Percentiles rank a stretch among this genome's conserved stretches.
These are phyloP conservation scores for Erodium texanum DNA, from an alignment of 441 rosid genomes.

Conservation along the genomic window DNA sequence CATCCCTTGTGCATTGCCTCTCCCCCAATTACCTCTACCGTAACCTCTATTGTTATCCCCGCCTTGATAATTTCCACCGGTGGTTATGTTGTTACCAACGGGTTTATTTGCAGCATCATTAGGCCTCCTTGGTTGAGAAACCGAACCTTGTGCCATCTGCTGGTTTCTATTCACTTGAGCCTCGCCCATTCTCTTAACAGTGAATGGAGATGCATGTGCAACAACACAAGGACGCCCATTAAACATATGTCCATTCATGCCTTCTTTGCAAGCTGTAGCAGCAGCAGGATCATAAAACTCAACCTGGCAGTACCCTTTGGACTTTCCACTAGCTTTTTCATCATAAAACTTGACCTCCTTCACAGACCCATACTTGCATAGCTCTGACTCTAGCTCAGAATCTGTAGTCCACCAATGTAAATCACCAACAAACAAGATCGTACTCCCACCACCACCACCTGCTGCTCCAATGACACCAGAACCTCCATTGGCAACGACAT, in stretches of 20 bases:
- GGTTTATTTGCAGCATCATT: constrained; percentile 42
- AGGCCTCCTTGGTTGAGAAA: constrained; percentile 40
- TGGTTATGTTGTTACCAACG: constrained; percentile 32
- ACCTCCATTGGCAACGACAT: constrained; percentile 29
- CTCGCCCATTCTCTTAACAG: constrained; percentile 64
- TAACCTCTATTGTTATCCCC: constrained; percentile 53
- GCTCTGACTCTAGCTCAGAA: constrained; percentile 63
- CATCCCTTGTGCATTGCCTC: constrained; percentile 66
- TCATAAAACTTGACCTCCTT: constrained; percentile 88
- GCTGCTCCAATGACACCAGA: constrained; percentile 21
- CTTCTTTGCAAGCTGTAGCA: constrained; percentile 71
- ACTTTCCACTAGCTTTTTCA: constrained; percentile 86
- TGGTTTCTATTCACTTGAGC: constrained; percentile 65
- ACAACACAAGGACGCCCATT: constrained; percentile 79
- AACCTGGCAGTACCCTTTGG: constrained; percentile 84
- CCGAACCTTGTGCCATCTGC: constrained; percentile 34
- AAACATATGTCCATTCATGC: constrained; percentile 65
- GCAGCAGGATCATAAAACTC: constrained; percentile 70
- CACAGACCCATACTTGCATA: constrained; percentile 60
- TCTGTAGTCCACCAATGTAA: constrained; percentile 97
- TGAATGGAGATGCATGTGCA: constrained; percentile 67
- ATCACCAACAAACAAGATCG: constrained; percentile 69
- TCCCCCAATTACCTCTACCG: constrained; percentile 76
- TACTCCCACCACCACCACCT: constrained; percentile 41
- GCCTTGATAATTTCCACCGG: constrained; percentile 61